A percentile compares a stretch with the other conserved stretches of the same genome.
These are phyloP conservation scores for Agrostemma githago DNA, from an alignment of 148 eudicot species.

Conservation along the genomic window DNA sequence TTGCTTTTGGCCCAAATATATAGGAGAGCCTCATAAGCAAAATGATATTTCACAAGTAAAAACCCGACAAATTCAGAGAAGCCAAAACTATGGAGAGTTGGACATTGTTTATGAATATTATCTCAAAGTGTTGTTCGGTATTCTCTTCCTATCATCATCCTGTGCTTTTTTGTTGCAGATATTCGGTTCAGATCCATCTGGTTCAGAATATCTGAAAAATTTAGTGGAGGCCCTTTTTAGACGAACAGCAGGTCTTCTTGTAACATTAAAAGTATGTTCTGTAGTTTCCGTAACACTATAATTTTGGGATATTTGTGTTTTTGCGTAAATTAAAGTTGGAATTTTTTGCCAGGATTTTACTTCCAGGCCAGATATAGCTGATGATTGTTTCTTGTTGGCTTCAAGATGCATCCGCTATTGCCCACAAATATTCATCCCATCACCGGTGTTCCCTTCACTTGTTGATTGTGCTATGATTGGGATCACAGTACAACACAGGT, in stretches of 20 bases:
- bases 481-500: conserved; percentile 98
- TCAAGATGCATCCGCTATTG: conserved; percentile 98
- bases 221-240: conserved; percentile 89
- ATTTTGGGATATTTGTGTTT: not conserved
- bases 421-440: conserved; percentile 82
- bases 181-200: conserved; percentile 90
- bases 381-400: conserved; percentile 93
- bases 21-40: not conserved
- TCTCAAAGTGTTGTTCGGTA: conserved; percentile 6
- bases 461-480: conserved; percentile 88
- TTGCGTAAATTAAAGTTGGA: conserved; percentile 14
- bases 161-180: conserved; percentile 52
- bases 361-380: conserved; percentile 89
- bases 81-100: not conserved
- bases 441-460: conserved; percentile 63
- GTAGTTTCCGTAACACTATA: not conserved
- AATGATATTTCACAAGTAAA: not conserved
- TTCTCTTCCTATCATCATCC: conserved; percentile 15
- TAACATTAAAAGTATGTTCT: conserved; percentile 57
- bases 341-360: conserved; percentile 69
- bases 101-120: not conserved
- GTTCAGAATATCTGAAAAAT: conserved; percentile 70
- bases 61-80: not conserved
- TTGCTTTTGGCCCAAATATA: not conserved
- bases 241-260: conserved; percentile 76